Evolutionary conservation across 768 basidiomycete species (phyloP), one percentile per base, ranked within the genome.

Genomic region (Auriculariales sp.): DNA sequence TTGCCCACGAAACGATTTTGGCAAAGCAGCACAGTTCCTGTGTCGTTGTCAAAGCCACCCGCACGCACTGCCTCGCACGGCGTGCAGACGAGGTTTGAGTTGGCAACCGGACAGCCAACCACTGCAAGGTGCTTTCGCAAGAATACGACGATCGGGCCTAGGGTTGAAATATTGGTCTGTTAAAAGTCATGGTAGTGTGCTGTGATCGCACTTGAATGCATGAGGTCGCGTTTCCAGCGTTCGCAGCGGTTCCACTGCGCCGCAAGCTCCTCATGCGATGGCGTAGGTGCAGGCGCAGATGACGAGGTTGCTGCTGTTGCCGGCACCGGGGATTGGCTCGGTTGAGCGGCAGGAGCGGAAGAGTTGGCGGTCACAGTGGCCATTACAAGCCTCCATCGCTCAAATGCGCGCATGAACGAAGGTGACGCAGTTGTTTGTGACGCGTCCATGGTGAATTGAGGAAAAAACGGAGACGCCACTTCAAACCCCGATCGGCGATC

Each of bases 91-190:
- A 98, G 72, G 52, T 91, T 83, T 22, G 76, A 70, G 1, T 78
- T 66, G 3, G 82, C 76, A 19, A 90, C 79, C 4, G 76, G 68
- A 55, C 80, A 83, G 3, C 87, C 83, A 5, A 79, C 77, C 1
- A 82, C 70, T 53, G 75, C 69, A n/a, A 97, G 74, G 58, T 95
- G 92, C 59, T 90, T 83, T 31, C 92, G 71, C 83, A 99, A 89
- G 67, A 97, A 95, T 7, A 81, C 75, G 1, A 97, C 76, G 3
- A 79, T 68, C 10, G 92, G 91, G 60, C 90, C 93, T 95, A n/a
- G n/a, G n/a, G n/a, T n/a, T n/a, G n/a, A n/a, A n/a, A n/a, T n/a
- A n/a, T n/a, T n/a, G n/a, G n/a, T n/a, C n/a, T n/a, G n/a, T n/a
- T n/a, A n/a, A n/a, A n/a, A n/a, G n/a, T n/a, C n/a, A n/a, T n/a